Evolutionary conservation across 768 basidiomycete genomes (phyloP).

Genomic region (Hypholoma sublateritium): DNA sequence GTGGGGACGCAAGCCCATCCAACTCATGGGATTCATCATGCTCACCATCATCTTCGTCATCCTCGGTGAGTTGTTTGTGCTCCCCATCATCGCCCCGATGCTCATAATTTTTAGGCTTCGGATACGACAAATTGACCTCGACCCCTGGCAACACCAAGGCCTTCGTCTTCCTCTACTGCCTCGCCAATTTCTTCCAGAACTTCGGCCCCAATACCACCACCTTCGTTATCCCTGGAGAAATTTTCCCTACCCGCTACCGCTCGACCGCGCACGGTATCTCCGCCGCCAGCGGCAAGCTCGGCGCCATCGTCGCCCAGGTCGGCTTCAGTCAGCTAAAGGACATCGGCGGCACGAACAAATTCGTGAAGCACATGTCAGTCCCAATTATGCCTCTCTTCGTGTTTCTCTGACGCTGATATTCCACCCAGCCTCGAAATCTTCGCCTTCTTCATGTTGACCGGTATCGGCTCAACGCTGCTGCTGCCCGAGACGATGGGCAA

Average conservation of each 20-base stretch:
- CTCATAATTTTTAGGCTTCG: slow-evolving; percentile 53
- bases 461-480: slow-evolving; percentile 77
- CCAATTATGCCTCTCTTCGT: neutral
- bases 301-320: slow-evolving; percentile 80
- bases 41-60: slow-evolving; percentile 67
- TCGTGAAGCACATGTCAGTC: slow-evolving; percentile 69
- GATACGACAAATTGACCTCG: slow-evolving; percentile 54
- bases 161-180: slow-evolving; percentile 82
- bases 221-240: slow-evolving; percentile 80
- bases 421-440: slow-evolving; percentile 67
- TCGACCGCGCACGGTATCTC: slow-evolving; percentile 85
- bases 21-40: slow-evolving; percentile 72
- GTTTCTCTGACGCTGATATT: slow-evolving; percentile 1
- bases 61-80: slow-evolving; percentile 51
- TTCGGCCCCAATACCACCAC: slow-evolving; percentile 84
- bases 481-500: slow-evolving; percentile 75
- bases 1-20: slow-evolving; percentile 84
- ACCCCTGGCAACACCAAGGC: slow-evolving; percentile 43
- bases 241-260: slow-evolving; percentile 86
- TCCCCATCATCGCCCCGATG: neutral
- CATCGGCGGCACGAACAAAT: slow-evolving; percentile 62
- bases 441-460: slow-evolving; percentile 85
- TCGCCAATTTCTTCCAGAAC: slow-evolving; percentile 91
- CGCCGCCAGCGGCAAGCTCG: slow-evolving; percentile 80
- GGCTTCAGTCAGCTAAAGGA: slow-evolving; percentile 70